Evolutionary conservation across 225 moss, liverwort and hornwort genomes (phyloP).

Genomic region (Sphagnum contortum): DNA sequence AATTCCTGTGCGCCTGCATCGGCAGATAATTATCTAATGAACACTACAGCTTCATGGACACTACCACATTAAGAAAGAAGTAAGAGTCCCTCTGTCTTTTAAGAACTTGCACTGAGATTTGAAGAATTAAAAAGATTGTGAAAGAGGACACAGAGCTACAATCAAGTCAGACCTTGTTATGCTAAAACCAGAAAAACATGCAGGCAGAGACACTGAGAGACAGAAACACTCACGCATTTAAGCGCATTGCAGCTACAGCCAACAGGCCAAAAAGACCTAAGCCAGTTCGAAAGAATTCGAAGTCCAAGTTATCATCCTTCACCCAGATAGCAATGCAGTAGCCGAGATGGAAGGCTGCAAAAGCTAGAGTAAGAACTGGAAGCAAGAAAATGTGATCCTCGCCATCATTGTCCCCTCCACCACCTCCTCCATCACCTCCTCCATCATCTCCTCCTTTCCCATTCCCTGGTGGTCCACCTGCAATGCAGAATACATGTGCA

Average conservation of each 20-base stretch:
- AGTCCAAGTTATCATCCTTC: conserved; percentile 68
- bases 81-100: not conserved
- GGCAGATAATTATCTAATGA: conserved; percentile 7
- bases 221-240: conserved; percentile 52
- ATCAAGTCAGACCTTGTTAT: not conserved
- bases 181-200: not conserved
- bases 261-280: conserved; percentile 61
- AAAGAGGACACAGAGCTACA: not conserved
- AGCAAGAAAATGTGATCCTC: conserved; percentile 71
- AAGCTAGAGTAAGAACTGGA: conserved; percentile 63
- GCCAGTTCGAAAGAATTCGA: conserved; percentile 66
- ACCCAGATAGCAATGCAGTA: conserved; percentile 83
- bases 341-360: conserved; percentile 76
- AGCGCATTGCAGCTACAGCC: conserved; percentile 61
- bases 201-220: not conserved
- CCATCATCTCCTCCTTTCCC: conserved; percentile 75
- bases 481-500: not conserved
- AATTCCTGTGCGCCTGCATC: conserved; percentile 66
- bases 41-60: not conserved
- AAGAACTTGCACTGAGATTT: not conserved
- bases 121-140: not conserved
- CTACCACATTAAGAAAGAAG: too few relatives aligned
- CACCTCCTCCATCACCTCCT: conserved; percentile 62
- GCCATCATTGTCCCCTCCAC: conserved; percentile 67
- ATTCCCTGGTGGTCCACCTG: conserved; percentile 71